Percentiles rank a stretch among this genome's conserved stretches.
Evolutionary conservation across 768 basidiomycete species (phyloP).

Genomic region (Hygrocybe punicea): DNA sequence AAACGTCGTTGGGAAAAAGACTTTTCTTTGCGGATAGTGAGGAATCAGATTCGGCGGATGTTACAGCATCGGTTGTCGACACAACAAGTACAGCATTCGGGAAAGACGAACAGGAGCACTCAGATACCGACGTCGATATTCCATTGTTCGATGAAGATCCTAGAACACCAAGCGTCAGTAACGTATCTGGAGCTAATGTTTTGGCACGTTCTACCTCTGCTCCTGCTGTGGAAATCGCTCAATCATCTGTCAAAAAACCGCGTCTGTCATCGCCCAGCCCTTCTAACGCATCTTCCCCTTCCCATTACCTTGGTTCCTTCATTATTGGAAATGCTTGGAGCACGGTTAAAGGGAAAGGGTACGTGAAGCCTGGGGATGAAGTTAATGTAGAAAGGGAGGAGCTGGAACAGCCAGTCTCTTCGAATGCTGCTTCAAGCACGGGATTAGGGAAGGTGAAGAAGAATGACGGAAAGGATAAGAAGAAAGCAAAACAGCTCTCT

Average conservation of each 20-base stretch:
- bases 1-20: neutral
- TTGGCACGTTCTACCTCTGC: conserved; percentile 19
- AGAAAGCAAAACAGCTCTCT: conserved; percentile 59
- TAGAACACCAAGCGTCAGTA: conserved; percentile 42
- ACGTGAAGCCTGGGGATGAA: conserved; percentile 61
- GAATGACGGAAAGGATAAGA: conserved; percentile 38
- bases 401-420: conserved; percentile 28
- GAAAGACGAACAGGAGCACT: conserved; percentile 7
- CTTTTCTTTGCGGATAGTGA: conserved; percentile 39
- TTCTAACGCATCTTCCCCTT: conserved; percentile 11
- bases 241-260: conserved; percentile 51
- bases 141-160: conserved; percentile 31
- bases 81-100: conserved; percentile 18
- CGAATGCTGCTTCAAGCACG: conserved; percentile 25
- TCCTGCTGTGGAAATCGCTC: conserved; percentile 4
- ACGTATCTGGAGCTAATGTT: conserved; percentile 29
- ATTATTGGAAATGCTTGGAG: conserved; percentile 75
- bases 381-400: conserved; percentile 57
- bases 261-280: conserved; percentile 38
- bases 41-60: conserved; percentile 24
- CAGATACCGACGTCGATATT: conserved; percentile 23
- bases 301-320: conserved; percentile 63
- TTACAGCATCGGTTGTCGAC: conserved; percentile 7
- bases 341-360: conserved; percentile 69
- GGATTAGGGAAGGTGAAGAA: conserved; percentile 24